A percentile compares a stretch with the other conserved stretches of the same genome.
phyloP scores from a whole-genome alignment of 1,284 basidiomycete genomes.

The Stygiomarasmius scandens region DNA sequence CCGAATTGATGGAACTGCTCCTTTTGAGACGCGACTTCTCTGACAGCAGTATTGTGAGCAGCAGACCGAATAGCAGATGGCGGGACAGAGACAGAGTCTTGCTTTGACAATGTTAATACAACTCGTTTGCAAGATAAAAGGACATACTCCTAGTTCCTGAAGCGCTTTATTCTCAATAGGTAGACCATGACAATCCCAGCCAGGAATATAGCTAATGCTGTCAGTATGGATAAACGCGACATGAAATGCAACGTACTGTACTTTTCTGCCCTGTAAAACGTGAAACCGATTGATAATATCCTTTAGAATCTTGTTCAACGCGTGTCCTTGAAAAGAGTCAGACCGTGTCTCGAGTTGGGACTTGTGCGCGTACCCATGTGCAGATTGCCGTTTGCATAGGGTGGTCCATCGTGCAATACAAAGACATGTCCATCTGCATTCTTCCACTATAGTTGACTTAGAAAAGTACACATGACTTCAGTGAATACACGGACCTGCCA shows the following conservation, averaged over 20 bases:
- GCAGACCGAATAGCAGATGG: slow-evolving; percentile 63
- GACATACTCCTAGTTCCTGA: slow-evolving; percentile 67
- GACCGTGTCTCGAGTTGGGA: background rate
- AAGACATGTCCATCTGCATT: slow-evolving; percentile 71
- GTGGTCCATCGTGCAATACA: slow-evolving; percentile 95
- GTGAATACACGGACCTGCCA: slow-evolving; percentile 72
- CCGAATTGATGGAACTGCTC: slow-evolving; percentile 83
- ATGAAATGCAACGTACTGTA: slow-evolving; percentile 65
- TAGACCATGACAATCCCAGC: slow-evolving; percentile 98
- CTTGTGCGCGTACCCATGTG: slow-evolving; percentile 90
- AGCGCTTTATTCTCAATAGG: slow-evolving; percentile 96
- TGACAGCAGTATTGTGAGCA: slow-evolving; percentile 75
- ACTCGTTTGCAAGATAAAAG: background rate
- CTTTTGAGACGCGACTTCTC: slow-evolving; percentile 80
- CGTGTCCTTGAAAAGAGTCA: slow-evolving; percentile 70
- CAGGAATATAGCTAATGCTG: slow-evolving; percentile 80
- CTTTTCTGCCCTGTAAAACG: slow-evolving; percentile 74
- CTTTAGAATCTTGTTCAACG: slow-evolving; percentile 96
- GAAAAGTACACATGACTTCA: slow-evolving; percentile 22
- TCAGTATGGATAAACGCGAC: slow-evolving; percentile 6
- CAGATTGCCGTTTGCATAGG: slow-evolving; percentile 95
- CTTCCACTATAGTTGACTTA: slow-evolving; percentile 51
- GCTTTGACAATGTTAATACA: background rate
- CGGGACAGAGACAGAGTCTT: slow-evolving; percentile 15
- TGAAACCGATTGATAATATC: slow-evolving; percentile 95